Conservation (phyloP, 192 early-diverging fungal species). For the Podila horticola region DNA sequence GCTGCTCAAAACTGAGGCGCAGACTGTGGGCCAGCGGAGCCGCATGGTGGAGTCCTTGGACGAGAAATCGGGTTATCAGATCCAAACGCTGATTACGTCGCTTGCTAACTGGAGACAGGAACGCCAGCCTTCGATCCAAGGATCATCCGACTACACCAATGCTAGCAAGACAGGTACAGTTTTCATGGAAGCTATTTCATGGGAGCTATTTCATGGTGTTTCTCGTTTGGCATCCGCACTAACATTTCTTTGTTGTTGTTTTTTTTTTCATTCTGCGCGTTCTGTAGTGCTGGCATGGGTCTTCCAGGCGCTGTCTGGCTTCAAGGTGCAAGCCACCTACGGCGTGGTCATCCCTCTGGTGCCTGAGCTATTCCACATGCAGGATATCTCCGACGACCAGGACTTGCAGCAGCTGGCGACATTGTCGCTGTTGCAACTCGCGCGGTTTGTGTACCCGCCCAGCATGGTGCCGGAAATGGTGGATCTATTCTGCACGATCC, state of each 20-base stretch:
- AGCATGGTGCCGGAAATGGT: constrained; percentile 58
- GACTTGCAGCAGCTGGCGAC: constrained; percentile 73
- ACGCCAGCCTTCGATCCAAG: constrained; percentile 47
- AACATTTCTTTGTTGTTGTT: background rate
- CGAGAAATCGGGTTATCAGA: constrained; percentile 38
- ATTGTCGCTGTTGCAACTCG: constrained; percentile 59
- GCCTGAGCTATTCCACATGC: constrained; percentile 73
- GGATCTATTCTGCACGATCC: constrained; percentile 64
- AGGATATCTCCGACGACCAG: constrained; percentile 75
- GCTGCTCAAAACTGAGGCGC: constrained; percentile 37
- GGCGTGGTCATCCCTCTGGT: constrained; percentile 64
- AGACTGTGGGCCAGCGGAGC: constrained; percentile 5
- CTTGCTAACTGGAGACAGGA: constrained; percentile 55
- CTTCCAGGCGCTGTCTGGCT: constrained; percentile 61
- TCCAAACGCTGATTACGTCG: constrained; percentile 35
- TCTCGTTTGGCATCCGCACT: no score
- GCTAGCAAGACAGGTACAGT: constrained; percentile 83
- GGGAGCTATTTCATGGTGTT: no score
- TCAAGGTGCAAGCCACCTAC: constrained; percentile 64
- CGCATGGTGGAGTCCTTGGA: constrained; percentile 44
- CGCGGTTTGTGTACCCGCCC: constrained; percentile 63
- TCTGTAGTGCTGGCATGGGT: constrained; percentile 75
- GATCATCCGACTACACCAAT: constrained; percentile 74
- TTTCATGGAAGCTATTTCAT: no score
- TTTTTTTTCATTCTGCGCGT: background rate